These are phyloP conservation scores for Penicillium expansum DNA, from an alignment of 2,329 filamentous ascomycete genomes.

Conservation along the genomic window DNA sequence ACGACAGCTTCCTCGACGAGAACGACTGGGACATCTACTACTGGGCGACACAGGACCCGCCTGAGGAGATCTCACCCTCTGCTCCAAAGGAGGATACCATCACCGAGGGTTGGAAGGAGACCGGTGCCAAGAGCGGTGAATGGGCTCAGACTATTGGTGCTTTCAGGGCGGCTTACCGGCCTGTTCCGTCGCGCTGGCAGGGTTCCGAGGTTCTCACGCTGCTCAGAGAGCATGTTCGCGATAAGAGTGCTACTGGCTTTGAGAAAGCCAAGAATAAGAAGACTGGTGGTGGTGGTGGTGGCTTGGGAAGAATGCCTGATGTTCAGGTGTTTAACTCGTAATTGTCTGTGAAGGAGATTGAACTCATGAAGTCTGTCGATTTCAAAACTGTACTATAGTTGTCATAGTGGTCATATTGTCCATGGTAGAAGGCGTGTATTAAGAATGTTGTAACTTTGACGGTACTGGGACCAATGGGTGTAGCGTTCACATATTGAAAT, in stretches of 20 bases:
- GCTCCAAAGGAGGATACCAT: conserved; percentile 31
- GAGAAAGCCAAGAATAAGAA: conserved; percentile 40
- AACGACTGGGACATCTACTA: conserved; percentile 99
- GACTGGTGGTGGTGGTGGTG: conserved; percentile 34
- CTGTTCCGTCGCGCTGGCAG: conserved; percentile 82
- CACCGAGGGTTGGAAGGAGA: conserved; percentile 51
- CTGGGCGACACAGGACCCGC: conserved; percentile 87
- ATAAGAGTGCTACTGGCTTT: conserved; percentile 57
- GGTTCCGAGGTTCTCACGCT: conserved; percentile 74
- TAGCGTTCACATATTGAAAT: not conserved
- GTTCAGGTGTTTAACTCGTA: conserved; percentile 42
- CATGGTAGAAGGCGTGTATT: not conserved
- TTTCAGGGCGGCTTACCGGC: conserved; percentile 89
- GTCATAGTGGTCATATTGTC: not conserved
- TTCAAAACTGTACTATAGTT: conserved; percentile 13
- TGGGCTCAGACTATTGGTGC: conserved; percentile 96
- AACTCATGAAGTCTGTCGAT: not conserved
- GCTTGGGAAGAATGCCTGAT: conserved; percentile 50
- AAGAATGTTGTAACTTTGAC: conserved; percentile 8
- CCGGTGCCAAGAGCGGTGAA: conserved; percentile 64
- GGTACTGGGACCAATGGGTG: not conserved
- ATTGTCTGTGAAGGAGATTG: not conserved
- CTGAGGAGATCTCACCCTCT: conserved; percentile 50
- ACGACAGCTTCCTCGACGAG: conserved; percentile 92
- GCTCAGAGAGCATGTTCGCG: conserved; percentile 76